A percentile compares a stretch with the other conserved stretches of the same genome.
Evolutionary conservation across 2,329 filamentous ascomycete species (phyloP).

Genomic region (Sarocladium brachiariae): DNA sequence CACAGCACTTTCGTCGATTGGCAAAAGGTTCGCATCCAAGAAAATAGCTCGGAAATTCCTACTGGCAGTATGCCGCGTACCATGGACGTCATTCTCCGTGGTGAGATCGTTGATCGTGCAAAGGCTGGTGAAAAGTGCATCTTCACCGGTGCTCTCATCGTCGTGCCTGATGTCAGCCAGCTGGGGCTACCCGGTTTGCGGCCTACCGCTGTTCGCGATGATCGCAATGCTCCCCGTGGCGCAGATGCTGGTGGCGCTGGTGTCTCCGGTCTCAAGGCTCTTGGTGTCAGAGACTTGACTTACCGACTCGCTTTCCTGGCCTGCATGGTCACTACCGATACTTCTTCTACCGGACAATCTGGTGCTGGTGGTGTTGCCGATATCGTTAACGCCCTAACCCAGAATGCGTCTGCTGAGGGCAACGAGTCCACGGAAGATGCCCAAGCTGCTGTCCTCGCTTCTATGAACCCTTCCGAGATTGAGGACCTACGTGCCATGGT

Average conservation of each 20-base stretch:
- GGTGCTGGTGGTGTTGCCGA: conserved; percentile 61
- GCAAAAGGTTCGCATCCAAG: conserved; percentile 97
- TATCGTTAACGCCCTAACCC: conserved; percentile 74
- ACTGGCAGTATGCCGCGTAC: conserved; percentile 98
- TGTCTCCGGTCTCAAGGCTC: conserved; percentile 79
- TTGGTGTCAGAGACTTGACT: conserved; percentile 91
- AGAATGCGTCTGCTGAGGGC: conserved; percentile 53
- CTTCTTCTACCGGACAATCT: conserved; percentile 68
- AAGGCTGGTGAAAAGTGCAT: conserved; percentile 98
- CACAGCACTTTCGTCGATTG: conserved; percentile 98
- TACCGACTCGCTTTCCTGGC: conserved; percentile 95
- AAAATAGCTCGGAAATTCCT: conserved; percentile 96
- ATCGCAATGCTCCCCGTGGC: conserved; percentile 62
- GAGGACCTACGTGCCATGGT: conserved; percentile 90
- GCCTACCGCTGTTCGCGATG: conserved; percentile 79
- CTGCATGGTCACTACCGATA: conserved; percentile 92
- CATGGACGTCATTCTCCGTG: conserved; percentile 92
- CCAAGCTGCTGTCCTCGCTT: conserved; percentile 79
- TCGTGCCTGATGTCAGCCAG: conserved; percentile 94
- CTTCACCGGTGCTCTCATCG: conserved; percentile 92
- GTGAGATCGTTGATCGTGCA: conserved; percentile 94
- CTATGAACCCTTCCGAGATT: conserved; percentile 80
- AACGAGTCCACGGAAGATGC: conserved; percentile 73
- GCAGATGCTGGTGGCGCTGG: conserved; percentile 78
- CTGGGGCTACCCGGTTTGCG: conserved; percentile 80